Conservation (phyloP, 352 stramenopile genomes). For the Pythium coloratum region DNA sequence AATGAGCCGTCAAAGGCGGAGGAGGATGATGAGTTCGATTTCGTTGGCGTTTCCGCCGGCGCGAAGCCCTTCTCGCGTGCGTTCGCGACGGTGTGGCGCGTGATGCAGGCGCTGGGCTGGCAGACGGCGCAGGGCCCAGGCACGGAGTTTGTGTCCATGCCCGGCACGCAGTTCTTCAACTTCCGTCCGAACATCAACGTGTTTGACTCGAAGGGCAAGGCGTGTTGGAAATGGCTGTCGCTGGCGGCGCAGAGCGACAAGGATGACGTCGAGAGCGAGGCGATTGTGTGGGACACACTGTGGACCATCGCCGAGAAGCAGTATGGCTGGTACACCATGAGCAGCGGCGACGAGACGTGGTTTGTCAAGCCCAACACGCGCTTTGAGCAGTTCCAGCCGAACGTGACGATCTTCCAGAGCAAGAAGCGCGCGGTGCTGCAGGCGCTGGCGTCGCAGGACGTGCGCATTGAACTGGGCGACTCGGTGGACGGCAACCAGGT, state of each 20-base stretch:
- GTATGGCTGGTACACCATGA: conserved; percentile 78
- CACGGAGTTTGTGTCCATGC: conserved; percentile 75
- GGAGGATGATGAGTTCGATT: conserved; percentile 9
- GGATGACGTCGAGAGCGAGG: conserved; percentile 24
- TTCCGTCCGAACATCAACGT: conserved; percentile 84
- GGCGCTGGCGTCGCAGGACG: conserved; percentile 50
- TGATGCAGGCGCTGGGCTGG: conserved; percentile 59
- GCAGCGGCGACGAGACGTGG: conserved; percentile 64
- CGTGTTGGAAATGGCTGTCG: conserved; percentile 79
- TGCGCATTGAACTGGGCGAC: conserved; percentile 63
- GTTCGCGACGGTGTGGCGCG: conserved; percentile 44
- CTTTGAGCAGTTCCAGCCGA: conserved; percentile 69
- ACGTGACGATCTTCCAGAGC: conserved; percentile 81
- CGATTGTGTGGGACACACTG: conserved; percentile 57
- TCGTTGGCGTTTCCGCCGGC: conserved; percentile 25
- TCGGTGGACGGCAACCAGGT: conserved; percentile 65
- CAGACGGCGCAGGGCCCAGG: conserved; percentile 58
- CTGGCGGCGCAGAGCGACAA: conserved; percentile 29
- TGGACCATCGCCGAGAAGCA: conserved; percentile 61
- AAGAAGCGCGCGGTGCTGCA: conserved; percentile 75
- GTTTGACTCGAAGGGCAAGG: conserved; percentile 76
- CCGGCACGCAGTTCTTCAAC: conserved; percentile 77
- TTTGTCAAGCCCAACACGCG: conserved; percentile 71
- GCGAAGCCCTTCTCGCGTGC: conserved; percentile 45
- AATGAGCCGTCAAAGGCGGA: background rate